Conservation (phyloP, 2,329 filamentous ascomycete genomes). For the Kalaharituber pfeilii region DNA sequence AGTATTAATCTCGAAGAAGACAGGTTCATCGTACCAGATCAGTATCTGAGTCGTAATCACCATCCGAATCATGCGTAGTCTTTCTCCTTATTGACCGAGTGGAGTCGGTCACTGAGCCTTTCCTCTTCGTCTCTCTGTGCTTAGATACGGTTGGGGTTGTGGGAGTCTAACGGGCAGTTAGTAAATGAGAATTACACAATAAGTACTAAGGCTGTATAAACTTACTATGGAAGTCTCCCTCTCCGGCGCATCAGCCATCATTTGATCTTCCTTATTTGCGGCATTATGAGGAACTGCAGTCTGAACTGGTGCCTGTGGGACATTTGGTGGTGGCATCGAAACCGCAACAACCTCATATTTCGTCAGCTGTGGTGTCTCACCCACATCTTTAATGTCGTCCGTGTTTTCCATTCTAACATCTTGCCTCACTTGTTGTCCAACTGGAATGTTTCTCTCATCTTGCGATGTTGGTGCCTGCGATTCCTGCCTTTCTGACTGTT, state of each 20-base stretch:
- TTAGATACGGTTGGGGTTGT: neutral
- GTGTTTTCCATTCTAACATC: too few relatives aligned
- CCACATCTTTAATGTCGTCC: too few relatives aligned
- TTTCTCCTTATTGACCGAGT: slow-evolving; percentile 13
- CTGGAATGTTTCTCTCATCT: too few relatives aligned
- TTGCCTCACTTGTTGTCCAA: too few relatives aligned
- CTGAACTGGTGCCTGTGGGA: slow-evolving; percentile 7
- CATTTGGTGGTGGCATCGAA: neutral
- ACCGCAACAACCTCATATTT: too few relatives aligned
- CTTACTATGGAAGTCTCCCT: slow-evolving; percentile 4
- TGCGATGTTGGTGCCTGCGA: neutral
- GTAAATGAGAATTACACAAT: too few relatives aligned
- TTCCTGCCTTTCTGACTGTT: neutral
- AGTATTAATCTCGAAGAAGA: too few relatives aligned
- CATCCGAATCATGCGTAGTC: slow-evolving; percentile 14
- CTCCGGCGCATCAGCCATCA: neutral
- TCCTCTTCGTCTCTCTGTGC: neutral
- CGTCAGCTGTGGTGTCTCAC: too few relatives aligned
- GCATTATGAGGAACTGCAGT: slow-evolving; percentile 3
- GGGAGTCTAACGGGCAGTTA: slow-evolving; percentile 8
- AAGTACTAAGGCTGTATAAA: slow-evolving; percentile 3
- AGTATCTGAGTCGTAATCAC: slow-evolving; percentile 15
- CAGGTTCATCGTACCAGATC: slow-evolving; percentile 13
- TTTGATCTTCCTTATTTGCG: neutral
- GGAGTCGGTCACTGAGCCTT: slow-evolving; percentile 8